phyloP scores from a whole-genome alignment of 1,284 basidiomycete genomes.

The Papiliotrema nemorosa region DNA sequence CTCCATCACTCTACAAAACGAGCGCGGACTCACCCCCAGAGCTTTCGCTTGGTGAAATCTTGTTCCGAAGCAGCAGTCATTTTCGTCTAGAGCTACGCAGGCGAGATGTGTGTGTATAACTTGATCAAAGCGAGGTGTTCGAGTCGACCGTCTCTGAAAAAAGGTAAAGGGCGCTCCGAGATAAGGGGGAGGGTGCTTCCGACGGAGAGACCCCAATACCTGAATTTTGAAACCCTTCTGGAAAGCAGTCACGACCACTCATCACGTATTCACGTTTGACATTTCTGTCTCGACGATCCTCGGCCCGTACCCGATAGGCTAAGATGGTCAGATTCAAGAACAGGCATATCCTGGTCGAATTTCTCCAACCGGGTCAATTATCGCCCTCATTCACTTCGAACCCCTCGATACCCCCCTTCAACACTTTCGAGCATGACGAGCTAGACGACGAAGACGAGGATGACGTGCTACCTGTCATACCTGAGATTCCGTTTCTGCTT shows the following conservation, averaged over 20 bases:
- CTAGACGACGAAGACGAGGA: constrained; percentile 25
- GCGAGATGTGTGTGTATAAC: too few species aligned
- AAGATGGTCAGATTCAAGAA: constrained; percentile 50
- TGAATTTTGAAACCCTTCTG: too few species aligned
- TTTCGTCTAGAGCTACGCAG: not conserved
- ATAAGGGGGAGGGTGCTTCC: too few species aligned
- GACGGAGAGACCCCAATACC: too few species aligned
- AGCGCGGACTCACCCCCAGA: constrained; percentile 41
- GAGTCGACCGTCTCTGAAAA: too few species aligned
- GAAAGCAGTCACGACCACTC: too few species aligned
- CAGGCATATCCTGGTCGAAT: constrained; percentile 47
- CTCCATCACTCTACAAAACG: not conserved
- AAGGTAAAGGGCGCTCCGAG: too few species aligned
- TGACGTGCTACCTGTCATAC: constrained; percentile 20
- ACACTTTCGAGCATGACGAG: constrained; percentile 11
- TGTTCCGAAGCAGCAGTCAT: constrained; percentile 23
- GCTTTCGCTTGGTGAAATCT: constrained; percentile 49
- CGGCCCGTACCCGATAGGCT: too few species aligned
- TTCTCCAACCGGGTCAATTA: constrained; percentile 29
- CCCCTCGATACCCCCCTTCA: not conserved
- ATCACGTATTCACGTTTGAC: not conserved
- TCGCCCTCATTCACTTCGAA: constrained; percentile 8
- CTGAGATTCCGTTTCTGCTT: constrained; percentile 32
- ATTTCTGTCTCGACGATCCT: too few species aligned
- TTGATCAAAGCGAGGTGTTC: too few species aligned